Evolutionary conservation across 1,139 yeast species (phyloP).

Genomic region (Lodderomyces beijingensis): DNA sequence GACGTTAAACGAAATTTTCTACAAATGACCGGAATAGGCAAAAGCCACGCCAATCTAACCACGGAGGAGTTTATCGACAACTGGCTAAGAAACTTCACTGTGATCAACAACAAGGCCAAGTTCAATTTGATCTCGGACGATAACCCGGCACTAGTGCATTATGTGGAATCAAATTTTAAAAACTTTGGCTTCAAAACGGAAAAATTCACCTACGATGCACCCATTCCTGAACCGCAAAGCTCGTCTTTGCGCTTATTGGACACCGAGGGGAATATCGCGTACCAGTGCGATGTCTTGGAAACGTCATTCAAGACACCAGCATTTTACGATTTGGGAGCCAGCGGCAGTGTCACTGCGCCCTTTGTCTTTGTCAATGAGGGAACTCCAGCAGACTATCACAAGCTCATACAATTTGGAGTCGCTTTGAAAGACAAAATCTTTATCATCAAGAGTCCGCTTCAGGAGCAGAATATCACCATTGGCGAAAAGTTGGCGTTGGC

Average conservation of each 20-base stretch:
- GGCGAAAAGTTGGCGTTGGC: slow-evolving; percentile 28
- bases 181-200: slow-evolving; percentile 25
- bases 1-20: slow-evolving; percentile 51
- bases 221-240: slow-evolving; percentile 20
- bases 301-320: slow-evolving; percentile 32
- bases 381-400: slow-evolving; percentile 23
- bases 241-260: slow-evolving; percentile 26
- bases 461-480: slow-evolving; percentile 13
- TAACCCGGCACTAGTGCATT: slow-evolving; percentile 23
- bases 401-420: slow-evolving; percentile 18
- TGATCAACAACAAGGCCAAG: slow-evolving; percentile 14
- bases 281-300: slow-evolving; percentile 26
- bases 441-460: slow-evolving; percentile 20
- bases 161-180: slow-evolving; percentile 24
- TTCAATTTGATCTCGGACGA: slow-evolving; percentile 26
- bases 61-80: slow-evolving; percentile 26
- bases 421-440: slow-evolving; percentile 25
- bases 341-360: slow-evolving; percentile 23
- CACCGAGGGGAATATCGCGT: slow-evolving; percentile 19
- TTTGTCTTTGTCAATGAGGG: slow-evolving; percentile 34
- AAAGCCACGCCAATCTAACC: slow-evolving; percentile 19
- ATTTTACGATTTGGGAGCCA: slow-evolving; percentile 27
- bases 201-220: slow-evolving; percentile 16
- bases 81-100: slow-evolving; percentile 24
- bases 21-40: slow-evolving; percentile 25